Evolutionary conservation across 2,329 filamentous ascomycete genomes (phyloP).

Genomic region (Dryadomyces quercus-mongolicae): DNA sequence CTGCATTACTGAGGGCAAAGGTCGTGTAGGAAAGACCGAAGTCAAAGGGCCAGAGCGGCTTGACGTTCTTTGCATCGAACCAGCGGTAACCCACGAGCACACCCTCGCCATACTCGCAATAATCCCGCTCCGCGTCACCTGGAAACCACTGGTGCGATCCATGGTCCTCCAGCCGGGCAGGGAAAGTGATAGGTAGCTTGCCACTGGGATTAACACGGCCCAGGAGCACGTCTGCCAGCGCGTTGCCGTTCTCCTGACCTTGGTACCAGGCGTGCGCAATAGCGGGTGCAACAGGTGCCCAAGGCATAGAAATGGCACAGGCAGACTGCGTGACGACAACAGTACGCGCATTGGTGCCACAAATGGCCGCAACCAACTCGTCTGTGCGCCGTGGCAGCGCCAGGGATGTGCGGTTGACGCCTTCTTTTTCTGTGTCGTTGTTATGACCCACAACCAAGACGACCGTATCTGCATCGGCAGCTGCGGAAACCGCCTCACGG

Average conservation of each 20-base stretch:
- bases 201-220: slow-evolving; percentile 61
- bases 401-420: slow-evolving; percentile 9
- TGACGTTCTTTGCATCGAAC: slow-evolving; percentile 43
- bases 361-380: slow-evolving; percentile 31
- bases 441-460: slow-evolving; percentile 8
- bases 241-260: slow-evolving; percentile 76
- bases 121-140: slow-evolving; percentile 40
- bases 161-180: slow-evolving; percentile 49
- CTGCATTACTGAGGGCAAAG: slow-evolving; percentile 32
- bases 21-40: slow-evolving; percentile 7
- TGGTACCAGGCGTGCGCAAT: slow-evolving; percentile 79
- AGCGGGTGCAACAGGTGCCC: slow-evolving; percentile 1
- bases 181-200: slow-evolving; percentile 56
- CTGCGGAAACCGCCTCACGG: slow-evolving; percentile 16
- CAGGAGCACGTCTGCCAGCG: slow-evolving; percentile 43
- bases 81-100: slow-evolving; percentile 62
- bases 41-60: slow-evolving; percentile 17
- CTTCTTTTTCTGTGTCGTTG: slow-evolving; percentile 18
- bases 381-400: slow-evolving; percentile 7
- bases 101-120: slow-evolving; percentile 59
- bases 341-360: slow-evolving; percentile 36
- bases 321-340: slow-evolving; percentile 58
- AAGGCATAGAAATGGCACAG: slow-evolving; percentile 56
- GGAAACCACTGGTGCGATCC: slow-evolving; percentile 57
- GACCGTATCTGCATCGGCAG: slow-evolving; percentile 27